Base-by-base conservation (phyloP, 2,329 filamentous ascomycete species). In the Talaromyces atroroseus region DNA sequence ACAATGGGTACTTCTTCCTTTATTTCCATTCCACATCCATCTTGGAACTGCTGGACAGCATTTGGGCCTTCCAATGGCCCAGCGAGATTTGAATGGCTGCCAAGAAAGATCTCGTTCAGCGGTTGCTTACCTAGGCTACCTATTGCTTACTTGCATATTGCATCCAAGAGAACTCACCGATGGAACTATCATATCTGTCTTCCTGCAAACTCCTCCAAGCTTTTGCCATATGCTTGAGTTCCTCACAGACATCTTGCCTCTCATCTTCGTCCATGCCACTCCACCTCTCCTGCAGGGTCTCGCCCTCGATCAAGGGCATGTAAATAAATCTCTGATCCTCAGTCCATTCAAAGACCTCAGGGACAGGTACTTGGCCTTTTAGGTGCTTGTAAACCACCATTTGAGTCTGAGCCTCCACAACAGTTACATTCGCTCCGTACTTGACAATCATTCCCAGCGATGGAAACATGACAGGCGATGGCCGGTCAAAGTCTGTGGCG, bases 401-500 rank as follows among this genome's bases (percentile, higher is more conserved):
- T 56, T 60, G 72, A 68, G 18, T 68, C 65, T 49, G 65, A 44
- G 20, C 64, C 65, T 54, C 72, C 71, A 24, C 56, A 52, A 40
- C 65, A 32, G n/a, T 65, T 70, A 14, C 67, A 60, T 29, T 68
- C 56, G 47, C 60, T 62, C 71, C 68, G 53, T 71, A 74, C 56
- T 74, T 74, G 54, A 74, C 65, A 34, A 70, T 14, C 12, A 74
- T 59, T 1, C 65, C 66, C 20, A 72, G 58, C 5, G 66, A 68
- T 51, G 67, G 66, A 20, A 74, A 59, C 20, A 50, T 59, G 51
- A 74, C 69, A 16, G 69, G 70, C 1, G 63, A 52, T 14, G 70
- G 65, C 18, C 62, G 63, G 48, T 65, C 55, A 47, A 70, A 67
- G 4, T 29, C 56, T 51, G 42, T 56, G 14, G 59, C 61, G 45